Conservation (phyloP, 78 protist genomes). For the Bodo saltans region DNA sequence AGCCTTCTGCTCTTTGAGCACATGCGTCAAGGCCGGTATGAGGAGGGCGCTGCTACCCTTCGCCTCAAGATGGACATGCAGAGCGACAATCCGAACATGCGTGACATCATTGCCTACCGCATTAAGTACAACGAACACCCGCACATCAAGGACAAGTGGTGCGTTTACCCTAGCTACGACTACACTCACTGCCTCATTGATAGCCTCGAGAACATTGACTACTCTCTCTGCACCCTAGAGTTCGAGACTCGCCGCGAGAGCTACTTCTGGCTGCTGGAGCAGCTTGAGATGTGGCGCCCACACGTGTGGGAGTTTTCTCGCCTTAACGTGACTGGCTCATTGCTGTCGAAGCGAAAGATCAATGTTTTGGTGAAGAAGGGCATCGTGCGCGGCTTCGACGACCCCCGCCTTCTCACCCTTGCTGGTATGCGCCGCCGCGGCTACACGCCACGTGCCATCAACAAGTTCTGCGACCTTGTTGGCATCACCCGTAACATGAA, state of each 20-base stretch:
- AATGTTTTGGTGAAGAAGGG: conserved; percentile 56
- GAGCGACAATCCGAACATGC: conserved; percentile 71
- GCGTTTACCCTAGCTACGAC: conserved; percentile 97
- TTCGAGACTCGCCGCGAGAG: conserved; percentile 76
- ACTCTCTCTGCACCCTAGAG: conserved; percentile 98
- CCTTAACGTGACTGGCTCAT: conserved; percentile 79
- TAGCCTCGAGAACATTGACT: conserved; percentile 94
- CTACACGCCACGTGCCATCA: conserved; percentile 79
- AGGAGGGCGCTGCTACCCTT: conserved; percentile 83
- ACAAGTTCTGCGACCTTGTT: conserved; percentile 74
- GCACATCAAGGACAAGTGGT: conserved; percentile 88
- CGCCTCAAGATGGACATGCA: conserved; percentile 89
- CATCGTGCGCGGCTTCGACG: conserved; percentile 94
- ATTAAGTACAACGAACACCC: conserved; percentile 68
- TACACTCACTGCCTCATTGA: conserved; percentile 96
- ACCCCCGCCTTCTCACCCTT: conserved; percentile 93
- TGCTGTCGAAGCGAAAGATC: conserved; percentile 91
- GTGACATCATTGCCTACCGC: conserved; percentile 91
- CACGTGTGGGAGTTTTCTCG: conserved; percentile 93
- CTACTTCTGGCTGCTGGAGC: conserved; percentile 90
- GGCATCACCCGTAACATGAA: conserved; percentile 79
- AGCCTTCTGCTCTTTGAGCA: conserved; percentile 74
- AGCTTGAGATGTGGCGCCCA: conserved; percentile 86
- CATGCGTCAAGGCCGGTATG: conserved; percentile 83
- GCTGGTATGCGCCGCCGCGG: conserved; percentile 84